A percentile compares a stretch with the other conserved stretches of the same genome.
These are phyloP conservation scores for Kodamaea anthophila DNA, from an alignment of 1,139 yeast genomes.

Conservation along the genomic window DNA sequence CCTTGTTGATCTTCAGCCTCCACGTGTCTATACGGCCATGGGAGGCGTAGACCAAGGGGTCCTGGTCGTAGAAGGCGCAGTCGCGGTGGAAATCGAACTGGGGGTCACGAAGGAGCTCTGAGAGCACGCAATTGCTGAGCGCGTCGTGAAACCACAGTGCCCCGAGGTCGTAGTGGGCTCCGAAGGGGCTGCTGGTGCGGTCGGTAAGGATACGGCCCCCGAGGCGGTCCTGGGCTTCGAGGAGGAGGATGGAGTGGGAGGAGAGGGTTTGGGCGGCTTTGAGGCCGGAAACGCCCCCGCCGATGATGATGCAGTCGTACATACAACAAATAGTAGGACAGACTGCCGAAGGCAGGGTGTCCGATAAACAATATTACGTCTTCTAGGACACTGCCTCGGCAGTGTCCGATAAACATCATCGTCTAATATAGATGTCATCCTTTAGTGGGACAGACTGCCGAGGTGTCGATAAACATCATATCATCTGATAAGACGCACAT, in stretches of 20 bases:
- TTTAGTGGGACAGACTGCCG: too few species aligned
- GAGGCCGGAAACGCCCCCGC: conserved; percentile 82
- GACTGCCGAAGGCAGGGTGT: too few species aligned
- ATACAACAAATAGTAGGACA: too few species aligned
- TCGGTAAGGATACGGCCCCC: conserved; percentile 43
- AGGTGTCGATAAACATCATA: too few species aligned
- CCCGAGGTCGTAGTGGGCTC: conserved; percentile 60
- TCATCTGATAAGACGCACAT: too few species aligned
- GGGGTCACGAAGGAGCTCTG: conserved; percentile 21
- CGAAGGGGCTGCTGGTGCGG: conserved; percentile 24
- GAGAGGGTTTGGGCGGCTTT: conserved; percentile 65
- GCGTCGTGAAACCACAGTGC: conserved; percentile 92
- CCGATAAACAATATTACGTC: too few species aligned
- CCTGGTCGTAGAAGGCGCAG: conserved; percentile 49
- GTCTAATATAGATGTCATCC: too few species aligned
- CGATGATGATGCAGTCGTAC: conserved; percentile 54
- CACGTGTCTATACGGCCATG: conserved; percentile 23
- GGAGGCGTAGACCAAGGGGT: conserved; percentile 38
- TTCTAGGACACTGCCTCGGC: too few species aligned
- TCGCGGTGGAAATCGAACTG: conserved; percentile 24
- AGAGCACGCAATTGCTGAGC: conserved; percentile 49
- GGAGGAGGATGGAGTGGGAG: conserved; percentile 20
- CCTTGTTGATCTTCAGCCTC: conserved; percentile 26
- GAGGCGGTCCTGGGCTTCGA: conserved; percentile 47
- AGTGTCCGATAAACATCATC: too few species aligned